phyloP scores from a whole-genome alignment of 305 asterid genomes.

The Salvia sclarea region DNA sequence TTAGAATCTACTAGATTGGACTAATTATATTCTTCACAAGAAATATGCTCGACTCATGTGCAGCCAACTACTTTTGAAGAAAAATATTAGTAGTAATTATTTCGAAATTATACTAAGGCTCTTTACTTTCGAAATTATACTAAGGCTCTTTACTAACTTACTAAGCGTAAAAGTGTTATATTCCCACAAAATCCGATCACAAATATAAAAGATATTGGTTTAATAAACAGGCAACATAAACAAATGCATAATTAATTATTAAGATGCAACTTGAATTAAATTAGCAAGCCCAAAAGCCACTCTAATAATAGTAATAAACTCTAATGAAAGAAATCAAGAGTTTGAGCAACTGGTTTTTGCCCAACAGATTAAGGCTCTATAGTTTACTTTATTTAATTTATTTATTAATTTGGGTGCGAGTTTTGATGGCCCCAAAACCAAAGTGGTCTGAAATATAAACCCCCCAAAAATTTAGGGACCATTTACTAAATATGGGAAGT shows the following conservation, averaged over 20 bases:
- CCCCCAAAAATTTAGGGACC: constrained; percentile 23
- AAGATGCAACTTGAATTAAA: constrained; percentile 9
- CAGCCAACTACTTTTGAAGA: neutral
- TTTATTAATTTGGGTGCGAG: constrained; percentile 5
- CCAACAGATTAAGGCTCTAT: neutral
- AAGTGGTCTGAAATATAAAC: neutral
- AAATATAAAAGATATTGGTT: too few relatives aligned
- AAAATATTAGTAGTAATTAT: neutral
- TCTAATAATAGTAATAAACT: neutral
- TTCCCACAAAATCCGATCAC: too few relatives aligned
- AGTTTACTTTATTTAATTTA: neutral
- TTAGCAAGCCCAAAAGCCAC: neutral
- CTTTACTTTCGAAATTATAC: neutral
- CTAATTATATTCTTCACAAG: neutral
- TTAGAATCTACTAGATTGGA: neutral
- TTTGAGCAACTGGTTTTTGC: constrained; percentile 22
- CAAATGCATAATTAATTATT: neutral
- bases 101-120: neutral
- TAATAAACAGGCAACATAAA: neutral
- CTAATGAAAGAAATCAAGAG: neutral
- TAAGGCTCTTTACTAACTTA: too few relatives aligned
- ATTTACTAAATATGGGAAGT: constrained; percentile 21
- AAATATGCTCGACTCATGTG: constrained; percentile 3
- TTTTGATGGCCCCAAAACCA: constrained; percentile 9
- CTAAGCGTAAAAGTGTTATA: too few relatives aligned